Evolutionary conservation across 2,329 filamentous ascomycete genomes (phyloP), one percentile per base, ranked within the genome.

Genomic region (Paecilomyces sp.): DNA sequence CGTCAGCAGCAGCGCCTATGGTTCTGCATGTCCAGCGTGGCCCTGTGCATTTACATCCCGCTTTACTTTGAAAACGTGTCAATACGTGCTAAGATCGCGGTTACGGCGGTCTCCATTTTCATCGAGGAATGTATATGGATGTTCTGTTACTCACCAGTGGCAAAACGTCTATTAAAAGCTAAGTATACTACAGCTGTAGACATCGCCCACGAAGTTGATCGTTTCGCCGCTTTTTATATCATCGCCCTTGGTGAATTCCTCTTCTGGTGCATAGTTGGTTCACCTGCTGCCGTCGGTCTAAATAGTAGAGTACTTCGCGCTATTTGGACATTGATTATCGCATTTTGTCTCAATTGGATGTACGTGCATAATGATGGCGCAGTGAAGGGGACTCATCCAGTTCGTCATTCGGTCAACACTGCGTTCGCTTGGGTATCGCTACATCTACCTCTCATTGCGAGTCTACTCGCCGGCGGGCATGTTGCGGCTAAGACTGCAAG

Each of bases 221-320:
- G 80, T 9, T 79, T 80, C 68, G 78, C 78, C 0, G 79, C 79
- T 13, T 81, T 82, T 62, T 81, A 79, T 66, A 81, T 82, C 62
- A 81, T 81, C 58, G 79, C 79, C n/a, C 74, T 82, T 0, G 80
- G 78, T 57, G 80, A 81, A 61, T 81, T 81, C 62, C 70, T 81
- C 15, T 81, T 80, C 61, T 74, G 75, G 59, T 78, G 81, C 54
- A 72, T 82, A 41, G 79, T 81, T 11, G 79, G 77, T 3, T 75
- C 77, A 30, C 77, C 78, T 52, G 77, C 79, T 1, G 79, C 76
- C 7, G 68, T 77, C 13, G 79, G 79, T 0, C 67, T 81, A 52
- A 80, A 79, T 25, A 56, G 71, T 1, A 72, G 76, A 3, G 76
- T 80, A 56, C 68, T 74, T 9, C 78, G 78, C 56, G 79, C 79